Conservation (phyloP, 2,329 filamentous ascomycete genomes). For the Emmonsiellopsis sp. region DNA sequence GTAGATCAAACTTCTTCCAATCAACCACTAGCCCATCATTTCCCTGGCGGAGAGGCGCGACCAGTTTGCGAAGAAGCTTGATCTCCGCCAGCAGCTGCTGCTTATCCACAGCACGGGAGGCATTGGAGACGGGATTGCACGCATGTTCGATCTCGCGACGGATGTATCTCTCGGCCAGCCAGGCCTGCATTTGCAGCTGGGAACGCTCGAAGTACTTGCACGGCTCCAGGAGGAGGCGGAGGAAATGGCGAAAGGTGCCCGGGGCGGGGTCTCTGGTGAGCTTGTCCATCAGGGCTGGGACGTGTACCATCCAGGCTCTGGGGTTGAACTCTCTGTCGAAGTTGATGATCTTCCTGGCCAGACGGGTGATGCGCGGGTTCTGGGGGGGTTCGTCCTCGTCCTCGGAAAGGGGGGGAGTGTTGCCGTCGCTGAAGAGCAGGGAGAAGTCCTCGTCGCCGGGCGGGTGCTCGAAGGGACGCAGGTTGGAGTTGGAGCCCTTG, state of each 20-base stretch:
- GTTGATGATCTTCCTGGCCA: background rate
- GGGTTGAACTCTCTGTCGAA: background rate
- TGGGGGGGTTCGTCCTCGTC: background rate
- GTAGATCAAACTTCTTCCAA: constrained; percentile 11
- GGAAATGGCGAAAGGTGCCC: constrained; percentile 18
- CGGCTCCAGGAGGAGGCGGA: constrained; percentile 16
- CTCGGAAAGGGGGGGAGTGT: background rate
- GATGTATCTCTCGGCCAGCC: constrained; percentile 44
- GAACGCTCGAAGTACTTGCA: constrained; percentile 56
- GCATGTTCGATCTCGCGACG: background rate
- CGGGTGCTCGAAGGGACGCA: too few relatives aligned
- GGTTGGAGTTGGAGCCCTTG: too few relatives aligned
- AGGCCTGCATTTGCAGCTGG: constrained; percentile 54
- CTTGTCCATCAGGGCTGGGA: constrained; percentile 7
- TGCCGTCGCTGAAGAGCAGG: background rate
- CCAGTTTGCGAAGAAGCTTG: constrained; percentile 16
- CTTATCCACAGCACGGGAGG: constrained; percentile 11
- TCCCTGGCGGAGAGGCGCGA: constrained; percentile 15
- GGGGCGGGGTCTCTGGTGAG: constrained; percentile 11
- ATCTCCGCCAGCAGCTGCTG: constrained; percentile 15
- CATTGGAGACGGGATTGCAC: background rate
- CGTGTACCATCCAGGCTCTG: constrained; percentile 4
- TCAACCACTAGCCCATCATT: constrained; percentile 11
- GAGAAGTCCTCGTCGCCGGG: too few relatives aligned
- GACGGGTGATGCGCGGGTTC: background rate